Evolutionary conservation across 805 yeast species (phyloP), one percentile per base, ranked within the genome.

Genomic region (Kuraishia cidri): DNA sequence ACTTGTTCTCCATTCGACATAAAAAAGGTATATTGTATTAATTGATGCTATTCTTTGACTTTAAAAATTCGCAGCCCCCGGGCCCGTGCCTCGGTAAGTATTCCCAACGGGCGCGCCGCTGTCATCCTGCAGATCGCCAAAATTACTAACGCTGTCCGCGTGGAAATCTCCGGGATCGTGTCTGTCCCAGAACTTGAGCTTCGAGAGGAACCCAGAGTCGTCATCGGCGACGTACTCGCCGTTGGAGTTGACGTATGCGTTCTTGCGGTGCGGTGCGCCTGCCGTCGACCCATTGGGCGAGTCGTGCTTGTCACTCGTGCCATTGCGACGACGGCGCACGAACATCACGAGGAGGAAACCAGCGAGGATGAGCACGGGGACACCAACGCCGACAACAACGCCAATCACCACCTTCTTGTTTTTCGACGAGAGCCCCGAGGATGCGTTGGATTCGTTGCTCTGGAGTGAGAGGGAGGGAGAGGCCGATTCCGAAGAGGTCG

Each of bases 311-410:
- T 11, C 12, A 9, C 21, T 16, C 28, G 13, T 19, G 23, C 23
- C 10, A 7, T 10, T 20, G 23, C 23, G 10, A 7, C 23, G 23
- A 7, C 23, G 23, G 23, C 17, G 32, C 17, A 9, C 19, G 14
- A 7, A 16, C 33, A 14, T 17, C 25, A 22, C 23, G 18, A 32
- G 31, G 30, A 29, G 30, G 24, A 39, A 10, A 29, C 27, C 18
- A 40, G 32, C 62, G 26, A 62, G 35, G 2, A 64, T 52, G n/a
- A 76, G 48, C 0, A 71, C 41, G 2, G 88, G 83, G 1, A 77
- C 75, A 33, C 84, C 84, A 10, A 81, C 68, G 35, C 87, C 87
- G 5, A 79, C 79, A 19, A 74, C 79, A 37, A 78, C 76, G 25
- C 87, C 87, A 33, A 78, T 66, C 16, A 79, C 72, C 23, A 79